Percentiles rank a stretch among this genome's conserved stretches.
phyloP scores from a whole-genome alignment of 352 stramenopile species.

The Pythium monospermum region DNA sequence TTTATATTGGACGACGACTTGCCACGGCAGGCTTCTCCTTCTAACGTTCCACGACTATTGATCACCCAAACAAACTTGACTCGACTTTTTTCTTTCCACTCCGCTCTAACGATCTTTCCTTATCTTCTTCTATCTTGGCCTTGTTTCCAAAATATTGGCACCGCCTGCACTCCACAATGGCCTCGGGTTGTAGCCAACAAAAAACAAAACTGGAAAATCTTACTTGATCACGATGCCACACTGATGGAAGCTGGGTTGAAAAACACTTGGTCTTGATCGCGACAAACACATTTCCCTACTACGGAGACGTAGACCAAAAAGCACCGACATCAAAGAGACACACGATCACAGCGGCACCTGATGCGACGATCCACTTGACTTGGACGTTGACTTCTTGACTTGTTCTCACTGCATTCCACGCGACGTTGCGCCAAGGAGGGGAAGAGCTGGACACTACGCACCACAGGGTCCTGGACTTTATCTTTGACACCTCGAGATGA shows the following conservation, averaged over 20 bases:
- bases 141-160: constrained; percentile 2
- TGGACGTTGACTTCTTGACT: too few relatives aligned
- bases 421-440: background rate
- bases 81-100: too few relatives aligned
- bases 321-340: background rate
- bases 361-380: too few relatives aligned
- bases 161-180: constrained; percentile 1
- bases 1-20: constrained; percentile 8
- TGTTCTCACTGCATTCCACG: constrained; percentile 14
- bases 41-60: too few relatives aligned
- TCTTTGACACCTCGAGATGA: background rate
- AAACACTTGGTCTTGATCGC: too few relatives aligned
- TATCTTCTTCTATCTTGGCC: background rate
- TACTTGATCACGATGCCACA: constrained; percentile 1
- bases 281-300: background rate
- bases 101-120: too few relatives aligned
- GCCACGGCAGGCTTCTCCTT: background rate
- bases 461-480: constrained; percentile 7
- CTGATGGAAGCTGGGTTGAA: too few relatives aligned
- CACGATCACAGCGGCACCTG: too few relatives aligned
- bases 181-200: background rate
- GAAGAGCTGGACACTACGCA: constrained; percentile 1
- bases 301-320: background rate
- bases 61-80: too few relatives aligned
- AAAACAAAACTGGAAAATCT: background rate